A percentile compares a stretch with the other conserved stretches of the same genome.
phyloP scores from a whole-genome alignment of 1,284 basidiomycete genomes.

The Rhodotorula sp. region DNA sequence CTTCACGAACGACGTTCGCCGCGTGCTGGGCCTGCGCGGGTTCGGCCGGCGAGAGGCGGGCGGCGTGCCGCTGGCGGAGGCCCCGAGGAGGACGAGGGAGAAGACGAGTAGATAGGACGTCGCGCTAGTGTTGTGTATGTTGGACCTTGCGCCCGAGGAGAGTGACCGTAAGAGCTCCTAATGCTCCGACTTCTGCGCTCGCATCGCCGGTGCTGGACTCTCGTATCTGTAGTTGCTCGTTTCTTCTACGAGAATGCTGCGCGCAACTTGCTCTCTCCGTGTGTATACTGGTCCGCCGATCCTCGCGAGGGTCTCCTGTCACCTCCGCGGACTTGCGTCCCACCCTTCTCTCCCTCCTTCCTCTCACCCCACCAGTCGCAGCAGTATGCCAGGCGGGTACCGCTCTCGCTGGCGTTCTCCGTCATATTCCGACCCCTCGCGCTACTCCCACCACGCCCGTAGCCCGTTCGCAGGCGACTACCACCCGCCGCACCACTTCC shows the following conservation, averaged over 20 bases:
- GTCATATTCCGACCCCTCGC: too few species aligned
- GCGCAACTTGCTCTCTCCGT: too few species aligned
- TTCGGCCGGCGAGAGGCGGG: conserved; percentile 39
- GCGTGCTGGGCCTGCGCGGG: conserved; percentile 75
- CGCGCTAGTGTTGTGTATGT: background rate
- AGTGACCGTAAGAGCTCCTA: background rate
- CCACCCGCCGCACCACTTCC: background rate
- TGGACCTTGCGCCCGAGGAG: background rate
- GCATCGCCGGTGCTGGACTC: too few species aligned
- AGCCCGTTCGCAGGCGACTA: too few species aligned
- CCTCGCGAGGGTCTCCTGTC: background rate
- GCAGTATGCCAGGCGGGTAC: background rate
- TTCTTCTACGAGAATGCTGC: too few species aligned
- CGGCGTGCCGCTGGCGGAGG: background rate
- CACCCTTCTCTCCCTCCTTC: background rate
- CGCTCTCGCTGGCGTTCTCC: too few species aligned
- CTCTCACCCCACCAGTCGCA: background rate
- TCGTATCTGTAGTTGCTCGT: too few species aligned
- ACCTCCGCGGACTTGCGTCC: background rate
- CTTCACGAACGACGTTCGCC: conserved; percentile 92
- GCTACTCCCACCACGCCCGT: too few species aligned
- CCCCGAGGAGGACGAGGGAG: background rate
- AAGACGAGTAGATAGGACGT: background rate
- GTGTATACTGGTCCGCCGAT: background rate
- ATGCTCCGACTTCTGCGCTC: too few species aligned